Evolutionary conservation across 2,329 filamentous ascomycete species (phyloP), one percentile per base, ranked within the genome.

Genomic region (Neopestalotiopsis clavispora): DNA sequence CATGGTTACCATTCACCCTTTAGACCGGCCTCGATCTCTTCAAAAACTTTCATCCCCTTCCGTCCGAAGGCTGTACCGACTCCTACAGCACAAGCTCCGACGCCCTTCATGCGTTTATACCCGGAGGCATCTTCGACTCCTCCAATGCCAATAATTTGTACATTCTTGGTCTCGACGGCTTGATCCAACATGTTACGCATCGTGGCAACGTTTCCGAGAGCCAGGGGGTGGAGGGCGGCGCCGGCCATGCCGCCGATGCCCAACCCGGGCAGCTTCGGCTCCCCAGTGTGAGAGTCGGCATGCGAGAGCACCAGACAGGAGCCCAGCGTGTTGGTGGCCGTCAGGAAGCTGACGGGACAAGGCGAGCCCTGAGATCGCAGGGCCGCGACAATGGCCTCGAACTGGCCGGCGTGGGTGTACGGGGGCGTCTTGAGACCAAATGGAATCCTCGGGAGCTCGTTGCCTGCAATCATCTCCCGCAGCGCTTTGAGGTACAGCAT

Each of bases 181-280:
- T 80, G 78, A 72, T 91, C 87, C 17, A 95, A 77, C 79, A 92
- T 76, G 23, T 76, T 78, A 23, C 90, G 80, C n/a, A 95, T 84
- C 1, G 87, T 90, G n/a, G 83, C 83, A 40, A 95, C 92, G 73
- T 95, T 95, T 0, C 93, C 93, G 38, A 95, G 78, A 0, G 92
- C 90, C 0, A 95, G 80, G 0, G 92, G 90, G 78, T 95, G 93
- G 58, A 95, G 80, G 20, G 91, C 86, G 12, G 91, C 85, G 0
- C 93, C 93, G 0, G 91, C 92, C 80, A 95, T 84, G 0, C 92
- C 93, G 0, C 92, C 93, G 3, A 93, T 83, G 0, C 91, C 91
- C 0, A 77, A 80, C 3, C 82, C 84, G 0, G 86, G 87, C 1
- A 90, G 87, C 7, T 82, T 81, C 1, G 91, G 78, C 3, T 30